Evolutionary conservation across 1,139 yeast species (phyloP).

Genomic region (Geotrichum klebahnii): DNA sequence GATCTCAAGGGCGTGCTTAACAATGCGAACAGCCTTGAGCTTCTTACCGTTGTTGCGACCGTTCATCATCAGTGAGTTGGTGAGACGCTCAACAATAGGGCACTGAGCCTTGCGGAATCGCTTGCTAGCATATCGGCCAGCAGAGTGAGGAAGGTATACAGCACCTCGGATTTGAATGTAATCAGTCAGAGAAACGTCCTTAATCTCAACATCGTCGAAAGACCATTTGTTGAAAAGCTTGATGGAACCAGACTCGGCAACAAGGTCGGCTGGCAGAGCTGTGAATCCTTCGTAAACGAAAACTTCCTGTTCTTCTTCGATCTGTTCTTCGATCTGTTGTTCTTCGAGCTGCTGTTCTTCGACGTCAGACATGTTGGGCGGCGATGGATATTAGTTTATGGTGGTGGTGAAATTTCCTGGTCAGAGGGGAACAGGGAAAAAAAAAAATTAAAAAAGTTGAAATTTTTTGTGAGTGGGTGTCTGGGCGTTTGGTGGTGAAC

Average conservation of each 20-base stretch:
- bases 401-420: too few species aligned
- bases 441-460: too few species aligned
- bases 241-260: slow-evolving; percentile 93
- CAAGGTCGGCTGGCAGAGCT: slow-evolving; percentile 93
- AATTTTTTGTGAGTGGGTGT: too few species aligned
- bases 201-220: slow-evolving; percentile 93
- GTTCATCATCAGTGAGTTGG: slow-evolving; percentile 99
- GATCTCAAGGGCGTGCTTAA: slow-evolving; percentile 98
- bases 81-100: slow-evolving; percentile 98
- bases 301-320: slow-evolving; percentile 29
- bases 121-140: slow-evolving; percentile 99
- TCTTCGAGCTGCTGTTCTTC: slow-evolving; percentile 22
- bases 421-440: too few species aligned
- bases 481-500: too few species aligned
- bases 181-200: slow-evolving; percentile 97
- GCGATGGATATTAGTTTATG: too few species aligned
- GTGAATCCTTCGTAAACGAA: slow-evolving; percentile 44
- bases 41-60: slow-evolving; percentile 99
- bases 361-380: slow-evolving; percentile 33
- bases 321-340: slow-evolving; percentile 21
- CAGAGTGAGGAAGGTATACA: slow-evolving; percentile 97
- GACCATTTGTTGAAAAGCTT: slow-evolving; percentile 99
- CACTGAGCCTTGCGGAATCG: slow-evolving; percentile 99
- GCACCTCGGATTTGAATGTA: slow-evolving; percentile 98
- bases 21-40: slow-evolving; percentile 99